phyloP scores from a whole-genome alignment of 352 stramenopile species.

The Phytopythium ostracodes region DNA sequence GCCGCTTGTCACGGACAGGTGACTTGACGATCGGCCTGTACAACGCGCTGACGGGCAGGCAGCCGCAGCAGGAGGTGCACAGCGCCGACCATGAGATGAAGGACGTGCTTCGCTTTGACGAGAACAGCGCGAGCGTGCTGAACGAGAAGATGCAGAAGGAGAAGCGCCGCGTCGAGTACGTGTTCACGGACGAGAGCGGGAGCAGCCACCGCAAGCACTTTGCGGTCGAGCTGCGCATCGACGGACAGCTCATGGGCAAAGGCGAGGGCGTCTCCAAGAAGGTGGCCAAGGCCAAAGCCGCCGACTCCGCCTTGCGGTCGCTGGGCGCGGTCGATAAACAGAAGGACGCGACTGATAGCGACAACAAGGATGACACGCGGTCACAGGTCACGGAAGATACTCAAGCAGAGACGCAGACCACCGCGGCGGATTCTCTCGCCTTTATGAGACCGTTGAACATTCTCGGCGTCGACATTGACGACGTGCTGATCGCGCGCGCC shows the following conservation, averaged over 20 bases:
- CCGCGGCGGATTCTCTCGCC: constrained; percentile 10
- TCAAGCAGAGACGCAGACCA: neutral
- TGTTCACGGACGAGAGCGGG: constrained; percentile 49
- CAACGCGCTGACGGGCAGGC: constrained; percentile 38
- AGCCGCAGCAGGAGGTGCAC: constrained; percentile 6
- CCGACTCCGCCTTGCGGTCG: constrained; percentile 31
- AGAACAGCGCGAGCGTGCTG: constrained; percentile 50
- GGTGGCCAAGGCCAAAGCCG: constrained; percentile 75
- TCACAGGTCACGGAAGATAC: neutral
- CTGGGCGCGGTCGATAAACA: constrained; percentile 13
- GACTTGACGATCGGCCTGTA: constrained; percentile 73
- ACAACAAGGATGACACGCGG: neutral
- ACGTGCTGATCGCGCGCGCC: constrained; percentile 57
- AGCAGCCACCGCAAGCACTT: constrained; percentile 59
- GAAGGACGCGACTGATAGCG: neutral
- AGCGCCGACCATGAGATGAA: constrained; percentile 11
- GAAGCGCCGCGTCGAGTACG: constrained; percentile 55
- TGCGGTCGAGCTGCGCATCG: constrained; percentile 51
- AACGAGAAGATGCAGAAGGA: constrained; percentile 70
- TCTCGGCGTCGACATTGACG: constrained; percentile 73
- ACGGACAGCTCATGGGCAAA: constrained; percentile 37
- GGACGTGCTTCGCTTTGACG: constrained; percentile 47
- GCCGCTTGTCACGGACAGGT: constrained; percentile 6
- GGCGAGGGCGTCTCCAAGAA: constrained; percentile 78
- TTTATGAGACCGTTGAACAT: constrained; percentile 42